Conservation (phyloP, 495 filamentous ascomycete genomes). For the Cercophora scortea region DNA sequence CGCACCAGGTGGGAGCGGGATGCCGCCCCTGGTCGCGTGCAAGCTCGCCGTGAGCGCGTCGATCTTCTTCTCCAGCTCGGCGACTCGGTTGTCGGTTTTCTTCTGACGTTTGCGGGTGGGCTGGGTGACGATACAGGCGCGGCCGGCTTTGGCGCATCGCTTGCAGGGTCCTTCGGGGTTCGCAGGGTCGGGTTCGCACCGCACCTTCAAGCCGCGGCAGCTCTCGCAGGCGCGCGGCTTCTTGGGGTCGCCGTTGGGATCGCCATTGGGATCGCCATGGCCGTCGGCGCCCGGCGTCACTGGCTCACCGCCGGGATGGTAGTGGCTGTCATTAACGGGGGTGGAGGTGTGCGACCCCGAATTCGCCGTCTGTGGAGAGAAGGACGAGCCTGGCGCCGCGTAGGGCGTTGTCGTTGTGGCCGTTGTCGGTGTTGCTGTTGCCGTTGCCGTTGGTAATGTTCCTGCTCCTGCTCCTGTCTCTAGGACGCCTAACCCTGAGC, state of each 20-base stretch:
- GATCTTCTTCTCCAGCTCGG: conserved; percentile 91
- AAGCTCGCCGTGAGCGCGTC: conserved; percentile 77
- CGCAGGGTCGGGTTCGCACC: conserved; percentile 67
- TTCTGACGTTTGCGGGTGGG: conserved; percentile 84
- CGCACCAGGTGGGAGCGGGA: not conserved
- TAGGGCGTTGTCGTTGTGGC: not conserved
- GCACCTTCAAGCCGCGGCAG: conserved; percentile 83
- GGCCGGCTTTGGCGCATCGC: conserved; percentile 75
- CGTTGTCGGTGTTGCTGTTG: not conserved
- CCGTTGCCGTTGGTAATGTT: conserved; percentile 5
- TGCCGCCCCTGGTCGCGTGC: conserved; percentile 44
- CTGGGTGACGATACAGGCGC: conserved; percentile 72
- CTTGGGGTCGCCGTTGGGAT: conserved; percentile 53
- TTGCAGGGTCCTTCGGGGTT: conserved; percentile 64
- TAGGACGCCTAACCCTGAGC: conserved; percentile 1
- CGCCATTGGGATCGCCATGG: conserved; percentile 9
- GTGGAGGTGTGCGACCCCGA: not conserved
- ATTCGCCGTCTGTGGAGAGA: conserved; percentile 9
- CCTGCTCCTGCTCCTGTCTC: not conserved
- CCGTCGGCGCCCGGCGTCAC: conserved; percentile 5
- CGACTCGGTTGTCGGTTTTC: conserved; percentile 86
- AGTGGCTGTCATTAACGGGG: not conserved
- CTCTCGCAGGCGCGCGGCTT: conserved; percentile 87
- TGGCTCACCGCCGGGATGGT: not conserved
- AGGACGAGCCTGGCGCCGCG: not conserved